Percentiles rank a stretch among this genome's conserved stretches.
Conservation (phyloP, 2,329 filamentous ascomycete genomes). For the Torrubiellomyces zombiae region DNA sequence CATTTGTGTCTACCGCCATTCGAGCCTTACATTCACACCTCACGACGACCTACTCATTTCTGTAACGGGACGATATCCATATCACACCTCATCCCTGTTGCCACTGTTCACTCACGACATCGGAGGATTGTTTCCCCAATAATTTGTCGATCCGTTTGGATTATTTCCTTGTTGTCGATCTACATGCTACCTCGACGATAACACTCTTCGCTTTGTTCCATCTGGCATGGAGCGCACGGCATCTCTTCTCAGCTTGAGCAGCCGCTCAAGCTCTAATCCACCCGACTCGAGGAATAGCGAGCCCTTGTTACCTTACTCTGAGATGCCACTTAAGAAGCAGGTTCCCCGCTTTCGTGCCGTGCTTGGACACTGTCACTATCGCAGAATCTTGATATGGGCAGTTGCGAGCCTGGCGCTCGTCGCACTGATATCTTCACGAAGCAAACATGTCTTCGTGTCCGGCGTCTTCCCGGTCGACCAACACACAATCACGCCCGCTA, state of each 20-base stretch:
- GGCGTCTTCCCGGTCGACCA: conserved; percentile 3
- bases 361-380: conserved; percentile 34
- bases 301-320: conserved; percentile 16
- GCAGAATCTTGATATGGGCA: conserved; percentile 34
- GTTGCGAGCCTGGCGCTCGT: conserved; percentile 24
- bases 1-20: too few species aligned
- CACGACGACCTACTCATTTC: too few species aligned
- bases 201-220: too few species aligned
- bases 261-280: conserved; percentile 16
- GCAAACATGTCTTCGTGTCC: conserved; percentile 8
- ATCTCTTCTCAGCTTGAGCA: conserved; percentile 17
- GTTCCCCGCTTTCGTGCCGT: conserved; percentile 26
- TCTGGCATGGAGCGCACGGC: conserved; percentile 11
- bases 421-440: conserved; percentile 21
- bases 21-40: too few species aligned
- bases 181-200: too few species aligned
- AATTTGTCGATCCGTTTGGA: too few species aligned
- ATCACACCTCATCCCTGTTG: too few species aligned
- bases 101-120: too few species aligned
- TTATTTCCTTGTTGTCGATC: neutral
- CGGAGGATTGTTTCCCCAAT: too few species aligned
- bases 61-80: too few species aligned
- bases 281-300: conserved; percentile 15
- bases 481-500: neutral
- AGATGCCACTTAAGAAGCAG: conserved; percentile 16